Percentiles rank a stretch among this genome's conserved stretches.
phyloP scores from a whole-genome alignment of 345 rosid genomes.

The Odontarrhena argentea region DNA sequence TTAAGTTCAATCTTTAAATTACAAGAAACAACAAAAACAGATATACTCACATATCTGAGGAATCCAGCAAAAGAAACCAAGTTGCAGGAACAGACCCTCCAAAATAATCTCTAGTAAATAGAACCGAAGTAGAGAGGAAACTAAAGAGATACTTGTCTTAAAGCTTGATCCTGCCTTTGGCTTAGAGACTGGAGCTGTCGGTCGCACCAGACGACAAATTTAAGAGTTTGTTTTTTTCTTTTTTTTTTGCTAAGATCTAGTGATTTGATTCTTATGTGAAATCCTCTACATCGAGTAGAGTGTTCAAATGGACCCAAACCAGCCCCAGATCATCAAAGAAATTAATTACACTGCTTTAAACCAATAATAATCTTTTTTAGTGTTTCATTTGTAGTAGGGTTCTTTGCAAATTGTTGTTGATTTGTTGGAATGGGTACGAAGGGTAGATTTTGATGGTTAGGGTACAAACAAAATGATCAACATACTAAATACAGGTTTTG shows the following conservation, averaged over 20 bases:
- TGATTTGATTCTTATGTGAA: no score
- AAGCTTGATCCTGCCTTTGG: not conserved
- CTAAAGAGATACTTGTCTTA: not conserved
- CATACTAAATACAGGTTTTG: no score
- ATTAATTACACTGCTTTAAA: no score
- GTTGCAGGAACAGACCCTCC: conserved; percentile 2
- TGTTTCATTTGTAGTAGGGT: no score
- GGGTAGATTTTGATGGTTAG: no score
- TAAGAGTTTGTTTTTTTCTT: no score
- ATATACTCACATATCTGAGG: conserved; percentile 8
- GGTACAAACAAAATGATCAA: no score
- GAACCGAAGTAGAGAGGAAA: not conserved
- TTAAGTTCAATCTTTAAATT: not conserved
- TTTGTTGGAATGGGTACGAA: no score
- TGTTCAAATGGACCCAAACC: not conserved
- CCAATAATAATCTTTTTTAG: no score
- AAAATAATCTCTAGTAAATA: not conserved
- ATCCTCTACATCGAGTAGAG: not conserved
- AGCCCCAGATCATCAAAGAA: no score
- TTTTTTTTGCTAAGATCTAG: no score
- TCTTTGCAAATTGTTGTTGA: no score
- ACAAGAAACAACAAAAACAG: not conserved
- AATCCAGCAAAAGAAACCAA: not conserved
- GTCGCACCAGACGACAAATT: conserved; percentile 13
- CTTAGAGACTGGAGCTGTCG: not conserved